phyloP scores from a whole-genome alignment of 2,329 filamentous ascomycete genomes.

The Parafenestella ontariensis region DNA sequence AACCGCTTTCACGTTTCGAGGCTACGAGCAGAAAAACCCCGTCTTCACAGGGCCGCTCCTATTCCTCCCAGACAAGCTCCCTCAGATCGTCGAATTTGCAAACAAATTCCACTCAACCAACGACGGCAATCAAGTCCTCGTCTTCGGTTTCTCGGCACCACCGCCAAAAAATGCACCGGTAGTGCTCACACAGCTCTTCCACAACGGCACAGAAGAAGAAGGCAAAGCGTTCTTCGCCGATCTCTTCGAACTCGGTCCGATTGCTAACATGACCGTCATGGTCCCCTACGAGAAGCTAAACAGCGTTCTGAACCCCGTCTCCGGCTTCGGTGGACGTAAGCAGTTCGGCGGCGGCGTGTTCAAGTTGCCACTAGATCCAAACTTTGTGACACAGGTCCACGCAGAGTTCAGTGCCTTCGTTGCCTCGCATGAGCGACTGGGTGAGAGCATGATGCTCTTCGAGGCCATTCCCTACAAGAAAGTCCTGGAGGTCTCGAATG shows the following conservation, averaged over 20 bases:
- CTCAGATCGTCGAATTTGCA: slow-evolving; percentile 34
- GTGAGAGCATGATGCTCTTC: slow-evolving; percentile 39
- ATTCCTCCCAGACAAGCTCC: slow-evolving; percentile 40
- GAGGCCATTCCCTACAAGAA: slow-evolving; percentile 38
- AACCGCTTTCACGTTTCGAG: slow-evolving; percentile 53
- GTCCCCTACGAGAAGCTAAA: slow-evolving; percentile 48
- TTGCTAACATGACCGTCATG: slow-evolving; percentile 29
- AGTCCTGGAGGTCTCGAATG: slow-evolving; percentile 31
- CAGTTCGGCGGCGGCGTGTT: slow-evolving; percentile 48
- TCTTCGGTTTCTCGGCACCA: slow-evolving; percentile 36
- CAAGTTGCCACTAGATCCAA: slow-evolving; percentile 37
- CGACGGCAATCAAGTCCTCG: slow-evolving; percentile 38
- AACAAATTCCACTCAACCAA: slow-evolving; percentile 39
- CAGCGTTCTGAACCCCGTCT: slow-evolving; percentile 34
- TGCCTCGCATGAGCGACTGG: slow-evolving; percentile 24
- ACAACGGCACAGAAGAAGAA: slow-evolving; percentile 45
- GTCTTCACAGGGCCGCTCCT: slow-evolving; percentile 48
- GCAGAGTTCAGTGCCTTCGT: slow-evolving; percentile 39
- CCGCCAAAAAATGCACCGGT: slow-evolving; percentile 41
- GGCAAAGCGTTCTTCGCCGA: slow-evolving; percentile 33
- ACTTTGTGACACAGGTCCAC: slow-evolving; percentile 33
- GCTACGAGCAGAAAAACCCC: slow-evolving; percentile 35
- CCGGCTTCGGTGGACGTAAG: slow-evolving; percentile 47
- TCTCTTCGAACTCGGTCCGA: slow-evolving; percentile 36
- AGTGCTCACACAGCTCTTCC: slow-evolving; percentile 39